Evolutionary conservation across 75 land plant species (phyloP), one percentile per base, ranked within the genome.

Genomic region (Sequoia sempervirens): DNA sequence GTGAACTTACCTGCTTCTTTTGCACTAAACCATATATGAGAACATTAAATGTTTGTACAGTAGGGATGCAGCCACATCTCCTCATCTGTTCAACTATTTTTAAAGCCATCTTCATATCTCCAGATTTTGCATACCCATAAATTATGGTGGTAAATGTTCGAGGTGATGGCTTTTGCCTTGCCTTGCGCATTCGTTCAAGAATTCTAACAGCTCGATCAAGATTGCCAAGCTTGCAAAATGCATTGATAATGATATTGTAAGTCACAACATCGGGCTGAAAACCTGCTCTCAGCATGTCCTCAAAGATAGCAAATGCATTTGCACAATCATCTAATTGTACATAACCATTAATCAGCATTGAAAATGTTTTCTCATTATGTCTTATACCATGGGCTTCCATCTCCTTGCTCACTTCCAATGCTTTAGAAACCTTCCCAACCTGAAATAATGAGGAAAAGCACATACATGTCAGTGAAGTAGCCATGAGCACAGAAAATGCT

Each of bases 341-440:
- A 83, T 93, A 98, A 36, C 99, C 99, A 90, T 90, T 88, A 17
- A 96, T 98, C 82, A 98, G 83, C 99, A 98, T 98, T 53, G 99
- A 92, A 83, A 92, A 98, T 20, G 95, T 98, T 86, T 92, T 93
- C 85, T 84, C 89, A 83, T 98, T 98, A 82, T 94, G 99, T 70
- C 83, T 81, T 79, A 98, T 89, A 38, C 98, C 96, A 87, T 76
- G 20, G 10, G 82, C 83, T 82, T 89, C 88, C 99, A 98, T 98
- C 70, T 81, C 80, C 83, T 91, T 88, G 88, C 90, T 83, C 28
- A 92, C 84, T 32, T 98, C 97, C 82, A 98, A 50, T 69, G 99
- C 99, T 83, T 96, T 94, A 37, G 87, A 79, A 76, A 98, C 85
- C 87, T 93, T 98, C 32, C 95, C 96, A 82, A 87, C 83, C 99